Conservation (phyloP, 495 filamentous ascomycete genomes). For the Chaetomium fimeti region DNA sequence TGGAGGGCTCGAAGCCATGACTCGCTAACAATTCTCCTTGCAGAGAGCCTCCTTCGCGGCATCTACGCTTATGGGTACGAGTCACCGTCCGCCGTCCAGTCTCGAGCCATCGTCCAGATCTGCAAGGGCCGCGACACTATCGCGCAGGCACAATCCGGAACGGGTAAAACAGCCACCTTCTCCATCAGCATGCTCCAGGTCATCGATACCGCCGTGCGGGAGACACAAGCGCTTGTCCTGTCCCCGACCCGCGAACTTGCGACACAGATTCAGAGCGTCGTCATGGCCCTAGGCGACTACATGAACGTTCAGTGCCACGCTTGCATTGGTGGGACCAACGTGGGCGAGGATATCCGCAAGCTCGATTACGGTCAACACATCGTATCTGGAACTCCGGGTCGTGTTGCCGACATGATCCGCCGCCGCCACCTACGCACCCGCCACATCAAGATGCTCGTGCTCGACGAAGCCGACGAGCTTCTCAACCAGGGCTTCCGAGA, state of each 20-base stretch:
- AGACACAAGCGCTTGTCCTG: constrained; percentile 93
- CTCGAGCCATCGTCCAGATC: constrained; percentile 95
- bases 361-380: constrained; percentile 95
- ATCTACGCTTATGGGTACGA: constrained; percentile 99
- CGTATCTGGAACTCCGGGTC: constrained; percentile 93
- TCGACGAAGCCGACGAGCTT: constrained; percentile 99
- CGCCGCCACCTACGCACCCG: constrained; percentile 90
- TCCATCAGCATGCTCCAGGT: constrained; percentile 98
- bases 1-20: neutral
- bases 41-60: constrained; percentile 88
- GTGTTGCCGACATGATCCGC: constrained; percentile 99
- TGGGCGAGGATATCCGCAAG: constrained; percentile 95
- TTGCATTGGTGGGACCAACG: constrained; percentile 97
- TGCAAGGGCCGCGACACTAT: constrained; percentile 99
- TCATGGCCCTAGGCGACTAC: constrained; percentile 97
- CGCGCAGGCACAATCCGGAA: constrained; percentile 98
- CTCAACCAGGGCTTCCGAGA: constrained; percentile 96
- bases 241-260: constrained; percentile 97
- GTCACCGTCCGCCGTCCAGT: constrained; percentile 94
- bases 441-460: constrained; percentile 98
- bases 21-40: neutral
- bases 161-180: constrained; percentile 99
- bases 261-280: constrained; percentile 98
- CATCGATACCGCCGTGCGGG: constrained; percentile 89
- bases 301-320: constrained; percentile 99